These are phyloP conservation scores for Coemansia sp. DNA, from an alignment of 192 early-diverging fungal species.

Conservation along the genomic window DNA sequence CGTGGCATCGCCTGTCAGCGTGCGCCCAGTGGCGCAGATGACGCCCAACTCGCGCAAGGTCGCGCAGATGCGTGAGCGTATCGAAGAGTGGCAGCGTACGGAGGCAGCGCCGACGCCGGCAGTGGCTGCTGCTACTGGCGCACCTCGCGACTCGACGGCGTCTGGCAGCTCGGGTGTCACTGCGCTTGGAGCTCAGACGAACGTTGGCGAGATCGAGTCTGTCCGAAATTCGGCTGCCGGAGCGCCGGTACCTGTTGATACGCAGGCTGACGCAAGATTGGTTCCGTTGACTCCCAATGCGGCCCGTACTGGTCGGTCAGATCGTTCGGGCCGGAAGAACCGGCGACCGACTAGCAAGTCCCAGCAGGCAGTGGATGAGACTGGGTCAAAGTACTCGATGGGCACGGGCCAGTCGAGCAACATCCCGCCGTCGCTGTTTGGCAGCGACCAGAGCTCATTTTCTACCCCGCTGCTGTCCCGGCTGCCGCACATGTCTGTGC, in stretches of 20 bases:
- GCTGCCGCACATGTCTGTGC: slow-evolving; percentile 43
- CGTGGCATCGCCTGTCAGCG: not conserved
- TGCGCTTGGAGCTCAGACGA: slow-evolving; percentile 29
- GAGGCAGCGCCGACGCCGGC: slow-evolving; percentile 8
- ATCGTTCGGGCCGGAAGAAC: not conserved
- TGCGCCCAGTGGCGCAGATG: slow-evolving; percentile 1
- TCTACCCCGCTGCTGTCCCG: slow-evolving; percentile 44
- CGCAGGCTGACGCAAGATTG: slow-evolving; percentile 13
- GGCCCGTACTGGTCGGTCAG: not conserved
- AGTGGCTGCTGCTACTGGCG: slow-evolving; percentile 2
- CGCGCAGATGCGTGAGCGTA: slow-evolving; percentile 48
- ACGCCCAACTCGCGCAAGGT: slow-evolving; percentile 45
- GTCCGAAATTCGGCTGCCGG: slow-evolving; percentile 9
- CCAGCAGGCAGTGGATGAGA: slow-evolving; percentile 11
- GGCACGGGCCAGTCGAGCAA: slow-evolving; percentile 52
- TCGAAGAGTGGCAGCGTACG: slow-evolving; percentile 53
- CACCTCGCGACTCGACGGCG: slow-evolving; percentile 7
- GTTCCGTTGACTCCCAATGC: slow-evolving; percentile 39
- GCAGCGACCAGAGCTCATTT: slow-evolving; percentile 53
- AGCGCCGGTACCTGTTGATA: not conserved
- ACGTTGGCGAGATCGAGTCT: slow-evolving; percentile 45
- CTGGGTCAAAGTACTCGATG: slow-evolving; percentile 37
- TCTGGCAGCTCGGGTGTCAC: slow-evolving; percentile 33
- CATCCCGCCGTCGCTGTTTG: slow-evolving; percentile 51
- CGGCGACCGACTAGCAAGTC: slow-evolving; percentile 15